These are phyloP conservation scores for Trebouxiophyceae sp. DNA, from an alignment of 163 green algal species.

Conservation along the genomic window DNA sequence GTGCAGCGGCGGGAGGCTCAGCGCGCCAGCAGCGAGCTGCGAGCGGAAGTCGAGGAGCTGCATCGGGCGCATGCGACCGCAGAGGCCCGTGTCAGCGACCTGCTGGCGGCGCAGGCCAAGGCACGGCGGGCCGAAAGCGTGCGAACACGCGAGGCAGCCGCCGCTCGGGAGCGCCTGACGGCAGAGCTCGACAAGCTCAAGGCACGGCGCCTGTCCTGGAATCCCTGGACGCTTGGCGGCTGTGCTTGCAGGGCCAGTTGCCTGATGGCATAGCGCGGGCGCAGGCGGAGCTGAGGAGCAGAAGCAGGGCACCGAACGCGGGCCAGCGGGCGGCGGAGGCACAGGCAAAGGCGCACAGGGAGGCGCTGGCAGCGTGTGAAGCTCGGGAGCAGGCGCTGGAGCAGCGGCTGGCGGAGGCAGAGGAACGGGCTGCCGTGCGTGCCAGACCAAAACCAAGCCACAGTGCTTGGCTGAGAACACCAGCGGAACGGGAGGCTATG, in stretches of 20 bases:
- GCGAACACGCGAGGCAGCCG: neutral
- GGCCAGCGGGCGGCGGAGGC: conserved; percentile 2
- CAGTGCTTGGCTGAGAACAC: no score
- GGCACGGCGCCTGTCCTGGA: neutral
- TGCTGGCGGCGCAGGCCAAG: conserved; percentile 16
- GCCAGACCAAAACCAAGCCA: no score
- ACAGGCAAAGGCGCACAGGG: conserved; percentile 2
- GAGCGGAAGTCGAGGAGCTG: conserved; percentile 3
- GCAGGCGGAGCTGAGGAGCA: no score
- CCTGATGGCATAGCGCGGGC: no score
- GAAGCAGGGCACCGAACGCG: neutral
- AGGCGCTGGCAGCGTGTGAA: conserved; percentile 1
- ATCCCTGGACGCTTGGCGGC: neutral
- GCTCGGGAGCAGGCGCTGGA: neutral
- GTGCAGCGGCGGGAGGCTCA: conserved; percentile 17
- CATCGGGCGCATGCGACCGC: conserved; percentile 2
- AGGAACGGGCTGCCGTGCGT: no score
- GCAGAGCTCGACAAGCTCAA: conserved; percentile 7
- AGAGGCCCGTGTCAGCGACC: conserved; percentile 12
- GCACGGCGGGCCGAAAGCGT: conserved; percentile 5
- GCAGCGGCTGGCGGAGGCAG: conserved; percentile 3
- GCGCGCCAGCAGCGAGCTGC: conserved; percentile 8
- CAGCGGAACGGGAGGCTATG: no score
- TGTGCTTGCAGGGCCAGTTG: neutral
- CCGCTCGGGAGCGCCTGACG: conserved; percentile 4